Evolutionary conservation across 2,329 filamentous ascomycete genomes (phyloP).

Genomic region (Bipolaris oryzae): DNA sequence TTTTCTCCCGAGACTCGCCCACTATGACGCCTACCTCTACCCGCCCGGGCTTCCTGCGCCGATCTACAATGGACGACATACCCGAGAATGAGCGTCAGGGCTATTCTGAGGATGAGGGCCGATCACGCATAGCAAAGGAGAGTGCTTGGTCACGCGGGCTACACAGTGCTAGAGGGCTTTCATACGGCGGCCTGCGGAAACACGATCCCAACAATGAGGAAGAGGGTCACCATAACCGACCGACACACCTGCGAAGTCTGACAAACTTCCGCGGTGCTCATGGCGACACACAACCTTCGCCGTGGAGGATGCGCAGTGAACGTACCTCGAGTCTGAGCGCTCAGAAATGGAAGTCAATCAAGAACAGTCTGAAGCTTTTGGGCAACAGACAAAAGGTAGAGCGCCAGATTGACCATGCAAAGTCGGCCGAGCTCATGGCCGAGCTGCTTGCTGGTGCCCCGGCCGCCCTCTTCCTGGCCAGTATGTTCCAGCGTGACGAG

Average conservation of each 20-base stretch:
- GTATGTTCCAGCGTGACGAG: constrained; percentile 97
- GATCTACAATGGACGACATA: constrained; percentile 57
- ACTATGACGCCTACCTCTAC: constrained; percentile 38
- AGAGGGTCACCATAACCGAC: constrained; percentile 47
- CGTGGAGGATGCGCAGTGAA: constrained; percentile 53
- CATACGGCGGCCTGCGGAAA: constrained; percentile 49
- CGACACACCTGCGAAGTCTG: constrained; percentile 53
- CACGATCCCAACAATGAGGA: constrained; percentile 43
- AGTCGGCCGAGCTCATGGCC: constrained; percentile 95
- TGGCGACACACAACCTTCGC: constrained; percentile 49
- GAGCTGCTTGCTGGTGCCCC: constrained; percentile 91
- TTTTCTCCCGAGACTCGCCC: constrained; percentile 55
- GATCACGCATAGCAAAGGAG: constrained; percentile 54
- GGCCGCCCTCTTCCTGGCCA: constrained; percentile 90
- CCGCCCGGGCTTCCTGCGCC: constrained; percentile 59
- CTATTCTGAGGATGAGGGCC: constrained; percentile 59
- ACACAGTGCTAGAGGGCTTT: constrained; percentile 56
- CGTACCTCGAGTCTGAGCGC: constrained; percentile 60
- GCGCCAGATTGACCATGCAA: constrained; percentile 84
- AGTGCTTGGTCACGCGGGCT: constrained; percentile 55
- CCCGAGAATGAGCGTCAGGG: constrained; percentile 55
- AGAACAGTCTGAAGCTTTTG: constrained; percentile 81
- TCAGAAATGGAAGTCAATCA: constrained; percentile 91
- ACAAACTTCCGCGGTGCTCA: constrained; percentile 53
- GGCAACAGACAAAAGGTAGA: constrained; percentile 82